Evolutionary conservation across 192 early-diverging fungal genomes (phyloP).

Genomic region (Coemansia sp.): DNA sequence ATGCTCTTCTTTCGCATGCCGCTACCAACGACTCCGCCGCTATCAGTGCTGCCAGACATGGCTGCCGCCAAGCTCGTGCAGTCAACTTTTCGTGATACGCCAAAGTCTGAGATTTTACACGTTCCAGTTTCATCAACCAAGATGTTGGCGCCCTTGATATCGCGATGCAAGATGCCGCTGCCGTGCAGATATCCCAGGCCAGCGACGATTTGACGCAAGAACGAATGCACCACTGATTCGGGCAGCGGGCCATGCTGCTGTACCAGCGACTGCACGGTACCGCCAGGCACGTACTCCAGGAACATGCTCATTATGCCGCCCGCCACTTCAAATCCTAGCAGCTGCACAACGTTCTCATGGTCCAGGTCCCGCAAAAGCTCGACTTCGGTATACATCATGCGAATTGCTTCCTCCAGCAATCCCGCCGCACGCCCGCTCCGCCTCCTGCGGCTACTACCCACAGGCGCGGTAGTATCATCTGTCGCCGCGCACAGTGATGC

Average conservation of each 20-base stretch:
- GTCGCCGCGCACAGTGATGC: conserved; percentile 28
- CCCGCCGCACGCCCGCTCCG: neutral
- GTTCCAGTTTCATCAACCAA: conserved; percentile 77
- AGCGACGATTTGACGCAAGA: conserved; percentile 77
- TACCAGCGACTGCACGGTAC: conserved; percentile 78
- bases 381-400: conserved; percentile 73
- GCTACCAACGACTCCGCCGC: neutral
- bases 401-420: conserved; percentile 37
- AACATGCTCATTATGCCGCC: conserved; percentile 84
- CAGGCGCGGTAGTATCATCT: neutral
- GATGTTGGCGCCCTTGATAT: conserved; percentile 83
- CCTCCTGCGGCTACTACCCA: conserved; percentile 1
- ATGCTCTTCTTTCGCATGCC: conserved; percentile 34
- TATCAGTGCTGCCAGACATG: neutral
- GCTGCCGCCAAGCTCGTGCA: conserved; percentile 12
- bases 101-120: conserved; percentile 97
- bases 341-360: conserved; percentile 93
- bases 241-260: conserved; percentile 71
- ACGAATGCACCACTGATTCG: conserved; percentile 70
- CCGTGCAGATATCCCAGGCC: conserved; percentile 87
- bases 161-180: conserved; percentile 71
- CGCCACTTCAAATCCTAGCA: conserved; percentile 77
- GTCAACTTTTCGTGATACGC: conserved; percentile 80
- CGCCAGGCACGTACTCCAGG: conserved; percentile 95
- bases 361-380: conserved; percentile 73